phyloP scores from a whole-genome alignment of 768 basidiomycete genomes.

The Amyloporia xantha region DNA sequence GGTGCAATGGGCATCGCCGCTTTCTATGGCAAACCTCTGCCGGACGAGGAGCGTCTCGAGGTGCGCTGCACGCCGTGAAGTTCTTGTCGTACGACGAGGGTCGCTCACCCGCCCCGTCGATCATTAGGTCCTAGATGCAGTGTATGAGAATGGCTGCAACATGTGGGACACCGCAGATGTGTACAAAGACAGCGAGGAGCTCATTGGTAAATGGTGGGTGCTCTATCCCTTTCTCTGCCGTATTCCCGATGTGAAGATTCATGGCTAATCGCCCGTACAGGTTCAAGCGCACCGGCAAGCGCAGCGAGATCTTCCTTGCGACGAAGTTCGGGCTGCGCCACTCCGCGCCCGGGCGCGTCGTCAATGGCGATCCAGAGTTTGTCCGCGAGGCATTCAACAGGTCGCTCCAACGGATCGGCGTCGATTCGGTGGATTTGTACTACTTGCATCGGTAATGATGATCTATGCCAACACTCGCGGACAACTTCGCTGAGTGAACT shows the following conservation, averaged over 20 bases:
- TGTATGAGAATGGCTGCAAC: constrained; percentile 34
- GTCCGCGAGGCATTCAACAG: constrained; percentile 30
- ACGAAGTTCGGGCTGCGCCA: constrained; percentile 45
- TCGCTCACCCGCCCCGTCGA: not conserved
- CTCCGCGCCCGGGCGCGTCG: constrained; percentile 14
- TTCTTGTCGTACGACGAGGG: not conserved
- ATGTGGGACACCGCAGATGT: constrained; percentile 43
- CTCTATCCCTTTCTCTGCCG: too few species aligned
- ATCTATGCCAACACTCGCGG: not conserved
- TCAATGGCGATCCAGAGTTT: constrained; percentile 36
- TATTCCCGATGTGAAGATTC: not conserved
- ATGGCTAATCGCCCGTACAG: constrained; percentile 18
- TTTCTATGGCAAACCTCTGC: constrained; percentile 36
- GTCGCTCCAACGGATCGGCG: constrained; percentile 33
- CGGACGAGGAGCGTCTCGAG: constrained; percentile 57
- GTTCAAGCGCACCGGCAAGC: constrained; percentile 47
- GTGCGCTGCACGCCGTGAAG: constrained; percentile 22
- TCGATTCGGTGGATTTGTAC: constrained; percentile 33
- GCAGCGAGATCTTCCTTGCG: constrained; percentile 51
- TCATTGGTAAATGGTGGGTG: constrained; percentile 38
- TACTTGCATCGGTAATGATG: constrained; percentile 30
- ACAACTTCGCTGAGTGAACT: not conserved
- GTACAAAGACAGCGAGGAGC: constrained; percentile 37
- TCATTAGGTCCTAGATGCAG: constrained; percentile 36
- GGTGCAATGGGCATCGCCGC: constrained; percentile 54